Conservation (phyloP, 1,139 yeast species). For the Arxiozyma slooffiae region DNA sequence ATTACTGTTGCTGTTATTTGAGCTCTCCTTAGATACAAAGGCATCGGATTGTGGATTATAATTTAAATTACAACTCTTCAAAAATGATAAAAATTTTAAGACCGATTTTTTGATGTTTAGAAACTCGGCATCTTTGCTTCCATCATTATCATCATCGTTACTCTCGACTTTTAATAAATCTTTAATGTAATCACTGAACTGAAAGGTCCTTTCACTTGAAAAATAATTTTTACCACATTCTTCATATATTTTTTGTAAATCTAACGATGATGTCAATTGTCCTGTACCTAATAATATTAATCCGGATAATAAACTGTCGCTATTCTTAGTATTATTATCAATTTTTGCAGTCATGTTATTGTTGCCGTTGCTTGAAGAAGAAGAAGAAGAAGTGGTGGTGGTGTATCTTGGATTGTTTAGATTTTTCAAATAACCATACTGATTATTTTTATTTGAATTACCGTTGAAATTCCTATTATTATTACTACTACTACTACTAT, state of each 20-base stretch:
- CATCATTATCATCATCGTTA: slow-evolving; percentile 1
- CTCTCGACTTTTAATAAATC: slow-evolving; percentile 9
- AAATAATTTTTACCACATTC: slow-evolving; percentile 28
- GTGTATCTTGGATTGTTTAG: slow-evolving; percentile 5
- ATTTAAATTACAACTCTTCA: slow-evolving; percentile 24
- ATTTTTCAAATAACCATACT: slow-evolving; percentile 9
- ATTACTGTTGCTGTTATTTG: background rate
- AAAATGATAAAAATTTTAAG: slow-evolving; percentile 16
- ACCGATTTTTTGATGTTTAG: background rate
- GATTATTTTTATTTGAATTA: background rate
- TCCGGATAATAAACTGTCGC: no score
- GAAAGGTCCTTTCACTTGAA: slow-evolving; percentile 21
- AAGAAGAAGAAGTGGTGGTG: no score
- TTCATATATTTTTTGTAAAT: slow-evolving; percentile 22
- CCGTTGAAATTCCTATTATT: slow-evolving; percentile 2
- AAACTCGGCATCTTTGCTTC: slow-evolving; percentile 3
- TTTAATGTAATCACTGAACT: slow-evolving; percentile 23
- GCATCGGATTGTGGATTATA: slow-evolving; percentile 24
- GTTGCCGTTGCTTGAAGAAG: background rate
- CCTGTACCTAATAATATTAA: slow-evolving; percentile 17
- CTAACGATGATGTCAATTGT: slow-evolving; percentile 20
- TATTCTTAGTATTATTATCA: no score
- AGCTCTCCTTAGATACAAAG: slow-evolving; percentile 12
- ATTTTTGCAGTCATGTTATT: no score
- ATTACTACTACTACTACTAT: no score